Base-by-base conservation (phyloP, 345 rosid genomes). In the Bruguiera parviflora region DNA sequence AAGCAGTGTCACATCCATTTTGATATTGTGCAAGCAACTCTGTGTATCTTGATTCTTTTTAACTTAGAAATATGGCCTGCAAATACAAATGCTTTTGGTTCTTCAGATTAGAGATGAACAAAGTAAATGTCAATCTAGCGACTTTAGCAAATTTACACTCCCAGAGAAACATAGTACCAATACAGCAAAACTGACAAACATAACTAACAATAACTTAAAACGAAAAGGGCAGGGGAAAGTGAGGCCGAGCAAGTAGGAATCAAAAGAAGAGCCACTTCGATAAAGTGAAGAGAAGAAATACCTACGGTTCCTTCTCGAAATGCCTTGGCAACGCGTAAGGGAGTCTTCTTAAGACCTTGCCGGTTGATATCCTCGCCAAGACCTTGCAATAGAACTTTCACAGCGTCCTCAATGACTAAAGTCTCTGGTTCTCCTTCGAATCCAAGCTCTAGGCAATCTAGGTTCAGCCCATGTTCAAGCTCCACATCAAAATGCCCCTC, bases 271-370 rank as follows among this genome's bases (percentile, higher is more conserved):
- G 59, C 28, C 28, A 56, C 6, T 56, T 56, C 13, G 24, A 18
- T 27, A 56, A 27, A 24, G 31, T 4, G 21, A 18, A 32, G 5
- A 9, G 13, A 7, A 35, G 11, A 16, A 35, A 58, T 63, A 96
- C 99, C 98, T 90, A 72, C 83, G 66, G 96, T 96, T 57, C 89
- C 97, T 73, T 87, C 87, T 5, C 88, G 83, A 69, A 96, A 86
- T 8, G 99, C 96, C 78, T 90, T 92, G 58, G 99, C 98, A 43
- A 96, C 98, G 43, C 99, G 97, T 71, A 86, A 75, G 57, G 99
- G 97, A 63, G 99, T 96, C 81, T 84, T 96, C 70, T 75, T 89
- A 68, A 96, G 75, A 46, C 99, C 99, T 79, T 92, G 96, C 53
- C 99, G 84, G 61, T 84, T 73, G 71, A 89, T 24, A 84, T 96